A percentile compares a stretch with the other conserved stretches of the same genome.
phyloP scores from a whole-genome alignment of 306 rosid species.

The Dryas octopetala region DNA sequence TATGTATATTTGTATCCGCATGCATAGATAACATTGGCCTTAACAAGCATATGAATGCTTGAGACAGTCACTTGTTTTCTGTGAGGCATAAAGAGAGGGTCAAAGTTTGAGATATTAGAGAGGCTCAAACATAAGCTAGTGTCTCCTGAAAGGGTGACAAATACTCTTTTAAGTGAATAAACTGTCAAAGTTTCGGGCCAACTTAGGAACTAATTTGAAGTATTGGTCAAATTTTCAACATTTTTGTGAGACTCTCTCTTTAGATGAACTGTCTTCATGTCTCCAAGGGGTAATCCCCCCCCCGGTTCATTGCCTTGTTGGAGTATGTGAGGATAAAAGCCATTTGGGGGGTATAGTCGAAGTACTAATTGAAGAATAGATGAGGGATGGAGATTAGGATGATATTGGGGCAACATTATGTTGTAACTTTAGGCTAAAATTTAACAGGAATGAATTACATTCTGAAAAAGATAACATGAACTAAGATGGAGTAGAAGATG shows the following conservation, averaged over 20 bases:
- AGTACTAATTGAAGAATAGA: neutral
- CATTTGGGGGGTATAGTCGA: neutral
- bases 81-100: neutral
- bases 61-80: slow-evolving; percentile 2
- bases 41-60: neutral
- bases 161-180: neutral
- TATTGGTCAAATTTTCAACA: neutral
- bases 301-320: no score
- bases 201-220: neutral
- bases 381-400: neutral
- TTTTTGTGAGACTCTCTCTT: neutral
- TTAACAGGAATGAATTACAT: neutral
- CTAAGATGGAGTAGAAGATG: no score
- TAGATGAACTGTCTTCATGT: neutral
- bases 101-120: neutral
- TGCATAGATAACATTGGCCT: neutral
- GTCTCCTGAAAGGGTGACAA: neutral
- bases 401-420: neutral
- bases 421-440: neutral
- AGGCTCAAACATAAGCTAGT: neutral
- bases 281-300: neutral
- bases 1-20: neutral
- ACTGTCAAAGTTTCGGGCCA: neutral
- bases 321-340: no score
- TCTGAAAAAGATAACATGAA: no score